phyloP scores from a whole-genome alignment of 805 yeast species.

The Metschnikowia henanensis region DNA sequence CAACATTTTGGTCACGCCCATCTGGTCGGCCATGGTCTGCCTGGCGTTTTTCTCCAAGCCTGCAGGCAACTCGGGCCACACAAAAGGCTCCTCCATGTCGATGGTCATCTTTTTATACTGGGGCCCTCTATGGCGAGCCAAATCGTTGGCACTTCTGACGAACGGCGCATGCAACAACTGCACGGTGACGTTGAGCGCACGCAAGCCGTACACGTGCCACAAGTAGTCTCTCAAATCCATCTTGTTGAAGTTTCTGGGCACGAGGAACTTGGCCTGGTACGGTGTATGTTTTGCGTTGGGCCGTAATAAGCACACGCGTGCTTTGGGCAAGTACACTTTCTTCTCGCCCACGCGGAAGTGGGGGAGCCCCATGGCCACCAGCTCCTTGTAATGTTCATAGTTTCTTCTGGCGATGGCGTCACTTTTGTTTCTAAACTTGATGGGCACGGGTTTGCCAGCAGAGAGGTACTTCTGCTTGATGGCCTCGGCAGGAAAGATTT shows the following conservation, averaged over 20 bases:
- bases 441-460: slow-evolving; percentile 44
- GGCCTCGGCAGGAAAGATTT: slow-evolving; percentile 39
- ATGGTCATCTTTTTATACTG: slow-evolving; percentile 96
- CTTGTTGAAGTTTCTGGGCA: slow-evolving; percentile 91
- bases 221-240: slow-evolving; percentile 92
- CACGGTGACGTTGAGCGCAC: slow-evolving; percentile 87
- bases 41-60: slow-evolving; percentile 31
- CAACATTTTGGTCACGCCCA: slow-evolving; percentile 51
- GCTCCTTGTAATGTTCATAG: slow-evolving; percentile 43
- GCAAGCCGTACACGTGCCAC: slow-evolving; percentile 83
- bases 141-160: slow-evolving; percentile 50
- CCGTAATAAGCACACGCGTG: slow-evolving; percentile 73
- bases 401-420: slow-evolving; percentile 40
- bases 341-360: slow-evolving; percentile 83
- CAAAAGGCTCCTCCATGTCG: slow-evolving; percentile 92
- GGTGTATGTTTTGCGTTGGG: slow-evolving; percentile 98
- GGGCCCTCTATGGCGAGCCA: slow-evolving; percentile 72
- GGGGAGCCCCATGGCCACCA: slow-evolving; percentile 62
- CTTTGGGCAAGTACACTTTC: slow-evolving; percentile 81
- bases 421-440: slow-evolving; percentile 34
- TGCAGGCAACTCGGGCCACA: slow-evolving; percentile 77
- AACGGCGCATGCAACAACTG: slow-evolving; percentile 77
- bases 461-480: slow-evolving; percentile 34
- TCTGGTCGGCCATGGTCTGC: slow-evolving; percentile 47
- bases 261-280: slow-evolving; percentile 93